Evolutionary conservation across 352 stramenopile genomes (phyloP).

Genomic region (Hyaloperonospora arabidopsidis): DNA sequence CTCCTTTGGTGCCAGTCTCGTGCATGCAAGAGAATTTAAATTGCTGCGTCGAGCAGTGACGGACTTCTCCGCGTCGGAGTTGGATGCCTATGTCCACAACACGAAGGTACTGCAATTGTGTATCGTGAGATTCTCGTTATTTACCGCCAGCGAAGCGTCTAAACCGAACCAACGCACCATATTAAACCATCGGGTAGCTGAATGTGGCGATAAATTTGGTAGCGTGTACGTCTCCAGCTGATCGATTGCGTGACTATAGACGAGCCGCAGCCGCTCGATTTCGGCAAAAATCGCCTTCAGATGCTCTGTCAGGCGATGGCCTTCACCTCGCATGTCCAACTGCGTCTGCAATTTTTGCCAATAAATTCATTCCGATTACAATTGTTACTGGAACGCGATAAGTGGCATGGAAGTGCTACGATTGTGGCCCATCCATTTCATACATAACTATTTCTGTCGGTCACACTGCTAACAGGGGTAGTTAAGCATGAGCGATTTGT

Average conservation of each 20-base stretch:
- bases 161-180: slow-evolving; percentile 29
- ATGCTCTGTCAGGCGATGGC: slow-evolving; percentile 31
- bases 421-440: neutral
- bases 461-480: too few relatives aligned
- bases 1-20: slow-evolving; percentile 52
- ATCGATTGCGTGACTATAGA: slow-evolving; percentile 37
- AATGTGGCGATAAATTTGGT: slow-evolving; percentile 32
- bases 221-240: slow-evolving; percentile 31
- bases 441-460: too few relatives aligned
- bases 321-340: too few relatives aligned
- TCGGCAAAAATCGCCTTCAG: slow-evolving; percentile 40
- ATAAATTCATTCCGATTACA: too few relatives aligned
- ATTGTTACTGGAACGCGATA: too few relatives aligned
- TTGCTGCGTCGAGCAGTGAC: slow-evolving; percentile 33
- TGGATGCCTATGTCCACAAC: slow-evolving; percentile 56
- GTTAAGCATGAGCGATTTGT: too few relatives aligned
- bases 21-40: slow-evolving; percentile 49
- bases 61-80: slow-evolving; percentile 66
- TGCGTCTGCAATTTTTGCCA: too few relatives aligned
- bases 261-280: slow-evolving; percentile 35
- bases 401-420: too few relatives aligned
- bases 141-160: neutral
- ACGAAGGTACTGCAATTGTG: slow-evolving; percentile 43
- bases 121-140: neutral
- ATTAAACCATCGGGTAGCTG: slow-evolving; percentile 49